These are phyloP conservation scores for Cadophora malorum DNA, from an alignment of 2,329 filamentous ascomycete genomes.

Conservation along the genomic window DNA sequence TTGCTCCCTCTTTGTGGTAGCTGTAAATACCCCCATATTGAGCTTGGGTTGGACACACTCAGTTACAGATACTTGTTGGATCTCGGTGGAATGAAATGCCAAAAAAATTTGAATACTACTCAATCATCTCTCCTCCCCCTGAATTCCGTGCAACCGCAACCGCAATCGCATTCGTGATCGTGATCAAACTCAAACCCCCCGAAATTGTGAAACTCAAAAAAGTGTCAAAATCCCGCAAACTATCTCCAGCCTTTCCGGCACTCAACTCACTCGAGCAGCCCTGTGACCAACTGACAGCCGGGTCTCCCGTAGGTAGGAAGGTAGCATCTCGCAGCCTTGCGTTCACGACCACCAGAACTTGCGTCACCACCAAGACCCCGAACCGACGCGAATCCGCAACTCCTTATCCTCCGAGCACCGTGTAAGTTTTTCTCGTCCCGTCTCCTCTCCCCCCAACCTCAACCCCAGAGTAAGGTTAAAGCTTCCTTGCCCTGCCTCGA, in stretches of 20 bases:
- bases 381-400: conserved; percentile 7
- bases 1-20: conserved; percentile 17
- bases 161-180: not conserved
- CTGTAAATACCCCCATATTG: conserved; percentile 41
- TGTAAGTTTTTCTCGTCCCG: not conserved
- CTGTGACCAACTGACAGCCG: not conserved
- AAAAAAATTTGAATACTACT: conserved; percentile 13
- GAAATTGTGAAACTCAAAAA: not conserved
- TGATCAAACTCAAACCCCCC: not conserved
- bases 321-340: conserved; percentile 12
- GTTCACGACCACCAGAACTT: not conserved
- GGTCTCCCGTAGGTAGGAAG: not conserved
- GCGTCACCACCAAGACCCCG: conserved; percentile 14
- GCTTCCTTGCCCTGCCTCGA: not conserved
- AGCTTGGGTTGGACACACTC: conserved; percentile 16
- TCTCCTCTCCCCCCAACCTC: not conserved
- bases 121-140: not conserved
- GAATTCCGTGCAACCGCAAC: not conserved
- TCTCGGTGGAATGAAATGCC: not conserved
- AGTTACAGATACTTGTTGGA: not conserved
- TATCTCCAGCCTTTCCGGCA: conserved; percentile 13
- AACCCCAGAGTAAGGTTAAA: too few relatives aligned
- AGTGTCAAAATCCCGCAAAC: not conserved
- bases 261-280: not conserved
- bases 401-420: conserved; percentile 5